Evolutionary conservation across 176 grass and related monocot species (phyloP), one percentile per base, ranked within the genome.

Genomic region (Thalia dealbata): DNA sequence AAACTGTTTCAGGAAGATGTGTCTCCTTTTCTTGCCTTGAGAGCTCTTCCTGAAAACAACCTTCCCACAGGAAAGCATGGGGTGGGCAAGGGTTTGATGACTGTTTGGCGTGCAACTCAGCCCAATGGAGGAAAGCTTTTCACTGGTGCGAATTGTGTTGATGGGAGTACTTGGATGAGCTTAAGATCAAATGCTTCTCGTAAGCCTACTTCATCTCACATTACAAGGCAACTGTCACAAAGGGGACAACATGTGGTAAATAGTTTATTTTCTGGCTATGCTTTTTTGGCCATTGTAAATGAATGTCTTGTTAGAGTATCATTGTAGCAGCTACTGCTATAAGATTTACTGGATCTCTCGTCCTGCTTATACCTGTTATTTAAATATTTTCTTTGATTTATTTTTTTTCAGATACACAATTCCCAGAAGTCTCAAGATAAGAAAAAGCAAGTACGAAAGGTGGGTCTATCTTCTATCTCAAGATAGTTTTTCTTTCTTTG

Each of bases 51-150:
- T 61, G 59, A 43, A 54, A 71, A 78, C 35, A 79, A 55, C 69
- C 66, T 44, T 86, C 74, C 75, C 80, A 50, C 82, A 72, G 83
- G 65, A 81, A 99, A 93, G 65, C 86, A 99, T 84, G 95, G 95
- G 76, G 81, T 76, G 46, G 95, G 95, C 75, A 99, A 99, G 91
- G 95, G 95, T 76, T 77, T 99, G 71, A 99, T 99, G 90, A 93
- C 95, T 70, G 88, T 99, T 28, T 99, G 95, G 95, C 81, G 59
- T 73, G 81, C 81, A 68, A 99, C 86, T 76, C 88, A 91, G 88
- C 82, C 90, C 18, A 69, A 76, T 69, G 79, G 58, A 48, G 8
- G 78, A 14, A 48, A 85, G n/a, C 88, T 88, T 54, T 87, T 85
- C 77, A 72, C 58, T n/a, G 65, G 50, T 30, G 51, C 76, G n/a